Conservation (phyloP, 805 yeast genomes). For the Ogataea neopini region DNA sequence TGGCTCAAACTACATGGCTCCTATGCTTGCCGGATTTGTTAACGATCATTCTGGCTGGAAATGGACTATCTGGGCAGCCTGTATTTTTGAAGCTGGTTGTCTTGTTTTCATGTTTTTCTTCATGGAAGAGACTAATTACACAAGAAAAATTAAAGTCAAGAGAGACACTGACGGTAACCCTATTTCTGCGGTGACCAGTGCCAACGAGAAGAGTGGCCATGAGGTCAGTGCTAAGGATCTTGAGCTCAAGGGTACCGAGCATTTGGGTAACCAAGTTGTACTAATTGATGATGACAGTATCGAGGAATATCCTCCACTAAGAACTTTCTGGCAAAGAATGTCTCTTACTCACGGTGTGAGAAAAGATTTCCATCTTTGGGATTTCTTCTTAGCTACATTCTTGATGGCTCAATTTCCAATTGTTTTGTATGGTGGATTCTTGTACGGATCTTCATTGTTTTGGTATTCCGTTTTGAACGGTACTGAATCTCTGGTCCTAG, state of each 20-base stretch:
- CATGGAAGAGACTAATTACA: slow-evolving; percentile 58
- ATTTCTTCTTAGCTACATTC: slow-evolving; percentile 39
- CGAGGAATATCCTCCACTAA: slow-evolving; percentile 31
- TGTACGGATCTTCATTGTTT: slow-evolving; percentile 49
- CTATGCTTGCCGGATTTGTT: slow-evolving; percentile 60
- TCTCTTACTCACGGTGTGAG: slow-evolving; percentile 41
- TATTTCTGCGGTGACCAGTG: slow-evolving; percentile 26
- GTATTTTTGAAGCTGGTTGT: slow-evolving; percentile 46
- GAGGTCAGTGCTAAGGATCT: slow-evolving; percentile 17
- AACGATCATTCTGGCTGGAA: slow-evolving; percentile 50
- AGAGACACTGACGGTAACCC: slow-evolving; percentile 28
- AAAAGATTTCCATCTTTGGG: slow-evolving; percentile 31
- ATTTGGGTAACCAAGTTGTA: slow-evolving; percentile 32
- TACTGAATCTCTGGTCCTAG: slow-evolving; percentile 45
- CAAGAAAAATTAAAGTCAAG: slow-evolving; percentile 30
- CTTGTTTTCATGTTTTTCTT: slow-evolving; percentile 42
- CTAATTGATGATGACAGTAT: slow-evolving; percentile 26
- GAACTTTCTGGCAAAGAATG: slow-evolving; percentile 45
- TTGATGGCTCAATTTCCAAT: slow-evolving; percentile 49
- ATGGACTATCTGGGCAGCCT: slow-evolving; percentile 53
- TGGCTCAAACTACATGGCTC: slow-evolving; percentile 56
- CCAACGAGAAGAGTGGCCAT: slow-evolving; percentile 13
- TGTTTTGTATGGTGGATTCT: slow-evolving; percentile 60
- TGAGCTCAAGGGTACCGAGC: slow-evolving; percentile 25
- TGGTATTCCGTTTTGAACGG: slow-evolving; percentile 53